Base-by-base conservation (phyloP, 1,284 basidiomycete species). In the Pseudozyma tsukubaensis region DNA sequence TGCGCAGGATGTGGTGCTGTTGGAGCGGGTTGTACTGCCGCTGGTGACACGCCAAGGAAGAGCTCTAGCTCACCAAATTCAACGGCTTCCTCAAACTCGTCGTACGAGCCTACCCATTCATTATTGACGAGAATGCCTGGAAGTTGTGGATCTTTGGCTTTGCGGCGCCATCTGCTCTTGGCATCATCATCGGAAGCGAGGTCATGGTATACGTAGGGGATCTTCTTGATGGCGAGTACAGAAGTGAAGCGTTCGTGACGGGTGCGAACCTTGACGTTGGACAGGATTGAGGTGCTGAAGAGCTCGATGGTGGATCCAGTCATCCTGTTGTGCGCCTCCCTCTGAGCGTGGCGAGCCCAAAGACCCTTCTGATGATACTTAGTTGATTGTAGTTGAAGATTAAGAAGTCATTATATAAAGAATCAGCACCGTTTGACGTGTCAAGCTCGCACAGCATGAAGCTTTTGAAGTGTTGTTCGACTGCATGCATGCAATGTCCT, bases 271-370 rank as follows among this genome's bases (percentile, higher is more conserved):
- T 76, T 76, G 64, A 81, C 80, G 53, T 84, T 83, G 51, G 76
- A 78, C 24, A 83, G 71, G 55, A 84, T 84, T 35, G 81, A 83
- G 24, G 83, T 84, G 62, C 76, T 81, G 71, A 84, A 84, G n/a
- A 84, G 78, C 68, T 84, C 83, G 34, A 84, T 75, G 3, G 73
- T 70, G 14, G 73, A 58, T 12, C 59, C 39, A n/a, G 58, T 40
- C 67, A 70, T 70, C 32, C 29, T 70, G 60, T 37, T 3, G 6
- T 29, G 24, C 24, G 24, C 24, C 24, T 29, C 24, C 24, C 24
- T 29, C 24, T 3, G 24, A 29, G 24, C 24, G 24, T 29, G 24
- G 24, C 24, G 24, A 29, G 24, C 24, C 24, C 6, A 29, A 29
- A 29, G 24, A 29, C 24, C 24, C 24, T 29, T 29, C 24, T 3